A percentile compares a stretch with the other conserved stretches of the same genome.
Evolutionary conservation across 148 eudicot genomes (phyloP).

Genomic region (Simmondsia chinensis): DNA sequence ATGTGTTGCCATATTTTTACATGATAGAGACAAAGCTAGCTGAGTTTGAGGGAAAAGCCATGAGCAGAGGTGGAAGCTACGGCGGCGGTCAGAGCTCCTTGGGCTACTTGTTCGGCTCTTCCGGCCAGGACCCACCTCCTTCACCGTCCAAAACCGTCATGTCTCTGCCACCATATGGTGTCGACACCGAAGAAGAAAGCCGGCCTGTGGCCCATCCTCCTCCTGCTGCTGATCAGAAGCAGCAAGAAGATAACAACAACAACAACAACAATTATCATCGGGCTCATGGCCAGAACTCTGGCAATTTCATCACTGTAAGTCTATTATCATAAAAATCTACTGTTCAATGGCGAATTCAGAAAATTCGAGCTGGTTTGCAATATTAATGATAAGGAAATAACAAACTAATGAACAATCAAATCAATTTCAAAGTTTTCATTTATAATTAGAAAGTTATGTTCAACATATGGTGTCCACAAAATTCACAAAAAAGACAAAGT

Average conservation of each 20-base stretch:
- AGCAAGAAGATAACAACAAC: background rate
- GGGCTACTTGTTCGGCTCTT: constrained; percentile 63
- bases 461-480: too few species aligned
- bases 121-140: constrained; percentile 20
- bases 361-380: too few species aligned
- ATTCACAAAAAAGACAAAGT: too few species aligned
- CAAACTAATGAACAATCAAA: background rate
- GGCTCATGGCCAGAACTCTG: constrained; percentile 41
- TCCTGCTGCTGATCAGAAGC: constrained; percentile 9
- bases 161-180: constrained; percentile 70
- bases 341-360: too few species aligned
- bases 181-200: constrained; percentile 19
- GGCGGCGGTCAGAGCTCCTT: constrained; percentile 81
- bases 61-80: constrained; percentile 66
- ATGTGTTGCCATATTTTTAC: background rate
- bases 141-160: constrained; percentile 18
- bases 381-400: too few species aligned
- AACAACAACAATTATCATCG: constrained; percentile 21
- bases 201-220: constrained; percentile 7
- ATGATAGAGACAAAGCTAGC: background rate
- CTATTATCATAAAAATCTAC: background rate
- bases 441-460: background rate
- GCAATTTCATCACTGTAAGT: constrained; percentile 59
- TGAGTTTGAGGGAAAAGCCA: constrained; percentile 6
- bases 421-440: background rate